Conservation (phyloP, 1,284 basidiomycete species). For the Ustilago tritici region DNA sequence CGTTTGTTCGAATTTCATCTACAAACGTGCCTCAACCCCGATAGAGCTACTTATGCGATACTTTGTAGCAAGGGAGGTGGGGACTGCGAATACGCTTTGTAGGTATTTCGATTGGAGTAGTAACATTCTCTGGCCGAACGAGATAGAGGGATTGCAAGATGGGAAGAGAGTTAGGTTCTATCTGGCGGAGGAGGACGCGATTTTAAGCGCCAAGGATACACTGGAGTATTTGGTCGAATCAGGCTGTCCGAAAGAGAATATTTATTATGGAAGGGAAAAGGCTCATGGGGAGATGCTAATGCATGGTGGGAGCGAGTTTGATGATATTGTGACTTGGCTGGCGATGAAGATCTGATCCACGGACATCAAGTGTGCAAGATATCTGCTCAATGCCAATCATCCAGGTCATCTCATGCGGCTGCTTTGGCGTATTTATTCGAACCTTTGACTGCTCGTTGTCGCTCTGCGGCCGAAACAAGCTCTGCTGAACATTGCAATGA, state of each 20-base stretch:
- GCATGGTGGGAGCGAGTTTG: slow-evolving; percentile 48
- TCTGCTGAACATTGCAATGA: too few species aligned
- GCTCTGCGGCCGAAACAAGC: neutral
- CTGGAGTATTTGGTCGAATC: slow-evolving; percentile 52
- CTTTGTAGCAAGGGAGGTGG: slow-evolving; percentile 62
- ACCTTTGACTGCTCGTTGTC: too few species aligned
- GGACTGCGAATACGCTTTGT: slow-evolving; percentile 58
- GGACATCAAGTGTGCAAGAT: too few species aligned
- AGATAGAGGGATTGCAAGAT: slow-evolving; percentile 50
- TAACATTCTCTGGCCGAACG: slow-evolving; percentile 64
- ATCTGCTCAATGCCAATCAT: too few species aligned
- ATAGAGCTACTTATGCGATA: slow-evolving; percentile 62
- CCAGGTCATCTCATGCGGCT: too few species aligned
- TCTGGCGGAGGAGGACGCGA: slow-evolving; percentile 60
- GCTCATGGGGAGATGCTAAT: slow-evolving; percentile 61
- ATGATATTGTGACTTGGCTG: slow-evolving; percentile 41
- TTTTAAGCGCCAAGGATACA: slow-evolving; percentile 53
- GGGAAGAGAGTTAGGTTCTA: slow-evolving; percentile 45
- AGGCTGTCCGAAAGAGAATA: slow-evolving; percentile 45
- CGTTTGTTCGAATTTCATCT: slow-evolving; percentile 63
- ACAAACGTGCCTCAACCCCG: slow-evolving; percentile 54
- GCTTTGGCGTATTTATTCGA: too few species aligned
- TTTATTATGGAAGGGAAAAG: slow-evolving; percentile 34
- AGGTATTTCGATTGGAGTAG: slow-evolving; percentile 64
- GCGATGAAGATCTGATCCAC: neutral